Evolutionary conservation across 768 basidiomycete genomes (phyloP), one percentile per base, ranked within the genome.

Genomic region (Lactarius indigo): DNA sequence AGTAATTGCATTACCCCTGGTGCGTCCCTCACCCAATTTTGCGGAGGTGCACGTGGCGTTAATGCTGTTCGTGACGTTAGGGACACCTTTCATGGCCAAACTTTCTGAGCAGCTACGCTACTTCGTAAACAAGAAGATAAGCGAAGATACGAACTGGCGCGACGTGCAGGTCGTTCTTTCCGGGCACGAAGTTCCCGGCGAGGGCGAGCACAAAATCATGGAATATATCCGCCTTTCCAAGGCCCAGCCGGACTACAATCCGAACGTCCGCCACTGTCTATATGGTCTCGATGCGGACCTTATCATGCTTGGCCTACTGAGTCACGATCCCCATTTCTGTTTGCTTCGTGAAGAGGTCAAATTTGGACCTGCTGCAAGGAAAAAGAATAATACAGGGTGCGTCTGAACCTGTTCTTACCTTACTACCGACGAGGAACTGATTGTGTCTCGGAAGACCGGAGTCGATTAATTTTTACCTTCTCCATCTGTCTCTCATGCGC

Each of bases 141-240:
- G 89, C 0, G 97, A 99, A 75, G 97, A 99, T 77, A 86, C 97
- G 2, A 89, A 95, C 75, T 99, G 97, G 97, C 82, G 92, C 66
- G 85, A 89, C 63, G 87, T 98, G 50, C 83, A 94, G 73, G 94
- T 98, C 26, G 92, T 99, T 44, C 82, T 99, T 42, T 96, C 94
- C 33, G 97, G 97, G 13, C 95, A 98, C 76, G 96, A 99, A 72
- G 96, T 98, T 3, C 97, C 97, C 0, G 97, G 97, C 71, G 97
- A 99, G 78, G 97, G 97, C 66, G 97, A 99, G 75, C 97, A 99
- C 85, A 99, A 99, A 83, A 96, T 99, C 71, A 98, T 98, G 92
- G 97, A 98, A 76, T 99, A 96, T 78, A 98, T 99, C 75, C 90
- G 97, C 44, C 79, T 94, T 68, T 89, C 91, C 61, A 91, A 96